These are phyloP conservation scores for Suhomyces coccinellae DNA, from an alignment of 1,139 yeast genomes.

Conservation along the genomic window DNA sequence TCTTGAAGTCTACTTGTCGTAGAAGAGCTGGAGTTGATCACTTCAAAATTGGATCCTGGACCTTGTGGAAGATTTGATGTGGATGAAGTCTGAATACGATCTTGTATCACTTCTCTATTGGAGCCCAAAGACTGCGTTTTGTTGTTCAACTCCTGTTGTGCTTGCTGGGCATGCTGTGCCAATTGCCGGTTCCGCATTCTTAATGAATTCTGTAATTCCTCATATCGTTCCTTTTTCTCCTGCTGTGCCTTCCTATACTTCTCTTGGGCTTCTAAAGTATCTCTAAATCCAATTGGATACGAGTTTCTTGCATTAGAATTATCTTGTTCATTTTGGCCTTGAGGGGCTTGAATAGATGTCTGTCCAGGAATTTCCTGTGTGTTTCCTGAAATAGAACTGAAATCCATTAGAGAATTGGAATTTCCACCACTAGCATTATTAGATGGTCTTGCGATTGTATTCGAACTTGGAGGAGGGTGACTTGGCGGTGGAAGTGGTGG, in stretches of 20 bases:
- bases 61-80: not conserved
- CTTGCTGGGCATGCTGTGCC: not conserved
- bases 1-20: not conserved
- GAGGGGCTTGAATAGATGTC: too few species aligned
- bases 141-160: too few species aligned
- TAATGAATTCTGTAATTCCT: not conserved
- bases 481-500: conserved; percentile 2
- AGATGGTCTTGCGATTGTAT: too few species aligned
- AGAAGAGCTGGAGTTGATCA: not conserved
- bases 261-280: conserved; percentile 12
- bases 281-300: conserved; percentile 7
- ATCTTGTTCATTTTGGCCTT: not conserved
- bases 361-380: too few species aligned
- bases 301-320: not conserved
- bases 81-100: not conserved
- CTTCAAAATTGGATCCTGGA: not conserved
- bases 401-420: too few species aligned
- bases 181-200: not conserved
- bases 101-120: too few species aligned
- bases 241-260: conserved; percentile 8
- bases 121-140: too few species aligned
- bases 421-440: too few species aligned
- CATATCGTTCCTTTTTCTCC: conserved; percentile 4
- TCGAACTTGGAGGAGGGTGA: not conserved
- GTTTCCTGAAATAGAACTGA: too few species aligned